These are phyloP conservation scores for Hebeloma cylindrosporum DNA, from an alignment of 768 basidiomycete species.

Conservation along the genomic window DNA sequence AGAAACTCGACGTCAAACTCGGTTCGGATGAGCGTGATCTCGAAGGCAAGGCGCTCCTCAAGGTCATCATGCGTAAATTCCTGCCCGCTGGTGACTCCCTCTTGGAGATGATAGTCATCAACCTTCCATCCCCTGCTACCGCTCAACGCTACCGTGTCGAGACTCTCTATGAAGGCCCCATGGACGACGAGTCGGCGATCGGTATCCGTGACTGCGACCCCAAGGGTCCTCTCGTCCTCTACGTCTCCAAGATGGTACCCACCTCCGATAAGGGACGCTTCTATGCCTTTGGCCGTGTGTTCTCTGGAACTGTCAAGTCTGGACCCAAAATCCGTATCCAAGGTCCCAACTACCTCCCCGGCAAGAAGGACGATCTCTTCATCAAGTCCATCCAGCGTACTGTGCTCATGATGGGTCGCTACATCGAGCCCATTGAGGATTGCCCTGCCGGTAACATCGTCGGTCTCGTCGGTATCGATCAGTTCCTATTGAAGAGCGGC, in stretches of 20 bases:
- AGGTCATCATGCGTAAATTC: slow-evolving; percentile 99
- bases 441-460: slow-evolving; percentile 98
- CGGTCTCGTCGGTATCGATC: slow-evolving; percentile 99
- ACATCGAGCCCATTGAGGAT: slow-evolving; percentile 98
- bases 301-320: slow-evolving; percentile 95
- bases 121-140: slow-evolving; percentile 95
- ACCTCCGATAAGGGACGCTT: slow-evolving; percentile 99
- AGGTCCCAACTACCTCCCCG: slow-evolving; percentile 97
- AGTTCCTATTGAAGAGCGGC: slow-evolving; percentile 99
- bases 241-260: slow-evolving; percentile 99
- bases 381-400: slow-evolving; percentile 98
- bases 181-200: slow-evolving; percentile 99
- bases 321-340: slow-evolving; percentile 99
- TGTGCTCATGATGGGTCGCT: slow-evolving; percentile 99
- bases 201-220: slow-evolving; percentile 98
- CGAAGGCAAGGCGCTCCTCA: slow-evolving; percentile 94
- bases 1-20: slow-evolving; percentile 95
- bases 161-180: slow-evolving; percentile 99
- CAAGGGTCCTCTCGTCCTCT: slow-evolving; percentile 92
- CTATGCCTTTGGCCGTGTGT: slow-evolving; percentile 99
- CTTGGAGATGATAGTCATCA: slow-evolving; percentile 99
- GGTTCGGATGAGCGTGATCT: slow-evolving; percentile 85
- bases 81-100: slow-evolving; percentile 98
- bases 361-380: slow-evolving; percentile 98
- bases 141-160: slow-evolving; percentile 99